A percentile compares a stretch with the other conserved stretches of the same genome.
Evolutionary conservation across 257 asterid species (phyloP).

Genomic region (Solanum chmielewskii): DNA sequence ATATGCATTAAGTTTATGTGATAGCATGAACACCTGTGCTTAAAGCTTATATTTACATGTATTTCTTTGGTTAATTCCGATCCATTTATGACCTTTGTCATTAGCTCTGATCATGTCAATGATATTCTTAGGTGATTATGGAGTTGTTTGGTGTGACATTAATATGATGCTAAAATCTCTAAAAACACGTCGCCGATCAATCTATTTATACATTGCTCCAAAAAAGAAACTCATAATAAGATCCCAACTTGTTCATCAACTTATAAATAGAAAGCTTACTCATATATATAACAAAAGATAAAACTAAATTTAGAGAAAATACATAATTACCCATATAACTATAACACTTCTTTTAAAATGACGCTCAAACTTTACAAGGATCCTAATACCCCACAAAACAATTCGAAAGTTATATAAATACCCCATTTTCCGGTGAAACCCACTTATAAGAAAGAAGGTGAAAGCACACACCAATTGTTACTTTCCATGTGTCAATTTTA

Average conservation of each 20-base stretch:
- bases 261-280: not conserved
- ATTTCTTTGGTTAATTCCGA: not conserved
- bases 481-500: no score
- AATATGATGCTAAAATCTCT: not conserved
- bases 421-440: no score
- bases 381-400: no score
- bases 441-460: no score
- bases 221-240: not conserved
- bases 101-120: not conserved
- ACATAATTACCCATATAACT: no score
- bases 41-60: not conserved
- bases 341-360: no score
- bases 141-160: not conserved
- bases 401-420: no score
- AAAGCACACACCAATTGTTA: no score
- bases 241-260: not conserved
- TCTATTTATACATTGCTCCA: not conserved
- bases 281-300: not conserved
- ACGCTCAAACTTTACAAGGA: no score
- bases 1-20: not conserved
- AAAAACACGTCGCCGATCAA: not conserved
- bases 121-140: not conserved
- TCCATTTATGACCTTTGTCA: not conserved
- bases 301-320: not conserved
- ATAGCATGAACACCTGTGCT: not conserved